Evolutionary conservation across 441 rosid genomes (phyloP).

Genomic region (Populus hybrid): DNA sequence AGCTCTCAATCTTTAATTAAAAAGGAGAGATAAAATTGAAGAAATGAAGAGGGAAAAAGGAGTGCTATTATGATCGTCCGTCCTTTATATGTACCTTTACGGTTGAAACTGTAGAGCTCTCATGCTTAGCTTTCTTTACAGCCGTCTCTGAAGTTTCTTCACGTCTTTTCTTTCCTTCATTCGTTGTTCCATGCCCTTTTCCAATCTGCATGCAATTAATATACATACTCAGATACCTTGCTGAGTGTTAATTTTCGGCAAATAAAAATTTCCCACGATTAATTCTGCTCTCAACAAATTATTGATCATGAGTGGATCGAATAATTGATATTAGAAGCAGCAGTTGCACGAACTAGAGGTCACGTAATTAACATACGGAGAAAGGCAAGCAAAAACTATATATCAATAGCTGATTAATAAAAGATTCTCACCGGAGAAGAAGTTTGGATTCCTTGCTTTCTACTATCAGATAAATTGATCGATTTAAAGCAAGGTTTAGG

Average conservation of each 20-base stretch:
- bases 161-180: conserved; percentile 55
- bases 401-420: background rate
- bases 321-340: background rate
- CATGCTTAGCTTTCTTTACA: conserved; percentile 55
- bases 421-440: conserved; percentile 35
- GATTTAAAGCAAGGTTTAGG: conserved; percentile 48
- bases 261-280: background rate
- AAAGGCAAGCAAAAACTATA: background rate
- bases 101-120: conserved; percentile 52
- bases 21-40: background rate
- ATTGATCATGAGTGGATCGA: background rate
- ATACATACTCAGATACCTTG: background rate
- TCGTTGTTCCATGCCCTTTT: conserved; percentile 42
- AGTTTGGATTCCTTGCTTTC: conserved; percentile 50
- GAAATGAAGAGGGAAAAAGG: background rate
- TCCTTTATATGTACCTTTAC: conserved; percentile 42
- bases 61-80: background rate
- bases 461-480: conserved; percentile 41
- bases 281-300: too few relatives aligned
- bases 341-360: background rate
- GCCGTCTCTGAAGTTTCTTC: conserved; percentile 48
- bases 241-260: background rate
- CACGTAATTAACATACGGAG: too few relatives aligned
- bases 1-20: background rate
- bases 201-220: conserved; percentile 41